phyloP scores from a whole-genome alignment of 805 yeast genomes.

The Hanseniaspora guilliermondii region DNA sequence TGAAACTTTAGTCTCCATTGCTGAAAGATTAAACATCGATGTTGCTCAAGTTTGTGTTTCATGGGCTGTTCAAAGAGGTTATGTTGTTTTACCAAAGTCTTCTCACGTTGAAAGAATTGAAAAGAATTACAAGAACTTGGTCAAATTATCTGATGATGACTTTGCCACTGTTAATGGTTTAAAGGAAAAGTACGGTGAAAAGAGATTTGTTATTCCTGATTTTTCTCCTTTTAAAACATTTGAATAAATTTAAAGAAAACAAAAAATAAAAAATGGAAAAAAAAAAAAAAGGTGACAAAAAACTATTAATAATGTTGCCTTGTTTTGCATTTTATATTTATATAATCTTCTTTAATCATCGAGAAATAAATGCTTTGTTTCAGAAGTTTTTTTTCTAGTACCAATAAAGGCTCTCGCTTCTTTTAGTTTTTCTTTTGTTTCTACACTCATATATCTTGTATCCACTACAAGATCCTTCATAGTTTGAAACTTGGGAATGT shows the following conservation, averaged over 20 bases:
- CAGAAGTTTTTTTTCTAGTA: not conserved
- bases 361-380: slow-evolving; percentile 1
- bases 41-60: slow-evolving; percentile 44
- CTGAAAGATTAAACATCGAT: slow-evolving; percentile 27
- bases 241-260: slow-evolving; percentile 1
- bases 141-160: slow-evolving; percentile 8
- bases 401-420: not conserved
- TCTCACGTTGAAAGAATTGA: slow-evolving; percentile 31
- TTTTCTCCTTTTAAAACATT: slow-evolving; percentile 12
- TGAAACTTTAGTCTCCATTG: slow-evolving; percentile 32
- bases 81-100: slow-evolving; percentile 43
- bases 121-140: slow-evolving; percentile 11
- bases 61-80: slow-evolving; percentile 48
- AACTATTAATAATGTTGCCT: too few species aligned
- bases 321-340: not conserved
- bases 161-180: slow-evolving; percentile 1
- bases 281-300: too few species aligned
- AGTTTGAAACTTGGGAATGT: not conserved
- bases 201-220: slow-evolving; percentile 12
- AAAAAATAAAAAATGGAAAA: too few species aligned
- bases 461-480: slow-evolving; percentile 1
- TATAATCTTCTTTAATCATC: not conserved
- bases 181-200: slow-evolving; percentile 9
- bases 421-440: not conserved
- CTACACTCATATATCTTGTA: not conserved